Evolutionary conservation across 371 early-diverging fungal species (phyloP).

Genomic region (Rhizopus arrhizus): DNA sequence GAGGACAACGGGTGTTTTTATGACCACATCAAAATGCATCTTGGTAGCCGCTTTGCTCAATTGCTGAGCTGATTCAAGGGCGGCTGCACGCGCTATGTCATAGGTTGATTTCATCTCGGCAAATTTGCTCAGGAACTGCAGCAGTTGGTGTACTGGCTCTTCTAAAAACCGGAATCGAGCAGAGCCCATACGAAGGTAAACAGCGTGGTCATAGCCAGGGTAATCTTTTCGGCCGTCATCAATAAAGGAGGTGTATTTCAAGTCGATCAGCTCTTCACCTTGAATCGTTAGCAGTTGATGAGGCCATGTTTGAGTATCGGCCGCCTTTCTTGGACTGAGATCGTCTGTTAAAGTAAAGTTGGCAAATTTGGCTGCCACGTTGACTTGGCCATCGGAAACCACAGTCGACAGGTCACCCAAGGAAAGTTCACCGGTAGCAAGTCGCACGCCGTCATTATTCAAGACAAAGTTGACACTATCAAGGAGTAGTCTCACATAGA

Average conservation of each 20-base stretch:
- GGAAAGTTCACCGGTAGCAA: conserved; percentile 79
- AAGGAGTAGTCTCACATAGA: conserved; percentile 72
- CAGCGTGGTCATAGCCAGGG: conserved; percentile 86
- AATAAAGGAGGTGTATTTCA: conserved; percentile 80
- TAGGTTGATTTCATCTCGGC: conserved; percentile 86
- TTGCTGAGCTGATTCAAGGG: conserved; percentile 75
- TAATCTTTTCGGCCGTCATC: conserved; percentile 51
- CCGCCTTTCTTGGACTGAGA: conserved; percentile 29
- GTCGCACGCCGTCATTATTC: conserved; percentile 79
- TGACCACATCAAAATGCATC: conserved; percentile 84
- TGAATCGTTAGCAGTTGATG: conserved; percentile 78
- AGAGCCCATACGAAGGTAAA: conserved; percentile 81
- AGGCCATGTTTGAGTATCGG: conserved; percentile 9
- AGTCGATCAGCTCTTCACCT: conserved; percentile 86
- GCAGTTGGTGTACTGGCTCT: conserved; percentile 56
- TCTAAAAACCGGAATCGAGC: conserved; percentile 76
- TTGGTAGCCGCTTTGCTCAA: conserved; percentile 68
- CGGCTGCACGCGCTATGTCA: conserved; percentile 87
- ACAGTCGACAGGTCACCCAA: conserved; percentile 72
- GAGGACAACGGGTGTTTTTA: conserved; percentile 88
- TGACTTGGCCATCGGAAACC: conserved; percentile 61
- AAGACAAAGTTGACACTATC: conserved; percentile 82
- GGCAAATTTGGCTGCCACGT: conserved; percentile 84
- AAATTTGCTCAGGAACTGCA: conserved; percentile 75
- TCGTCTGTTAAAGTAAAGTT: conserved; percentile 79